Conservation (phyloP, 345 rosid species). For the Corchorus olitorius region DNA sequence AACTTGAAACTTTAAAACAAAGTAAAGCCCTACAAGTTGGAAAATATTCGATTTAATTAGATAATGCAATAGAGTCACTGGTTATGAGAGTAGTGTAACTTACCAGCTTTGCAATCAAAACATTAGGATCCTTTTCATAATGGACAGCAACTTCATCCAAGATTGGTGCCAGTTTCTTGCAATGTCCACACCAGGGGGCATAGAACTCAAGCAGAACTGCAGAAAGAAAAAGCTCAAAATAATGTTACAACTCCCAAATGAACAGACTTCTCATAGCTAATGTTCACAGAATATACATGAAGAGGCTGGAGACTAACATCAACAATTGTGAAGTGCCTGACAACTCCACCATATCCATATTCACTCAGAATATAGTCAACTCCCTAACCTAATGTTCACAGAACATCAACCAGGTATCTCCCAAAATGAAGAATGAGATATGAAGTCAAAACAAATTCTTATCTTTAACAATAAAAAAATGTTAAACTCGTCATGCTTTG, state of each 20-base stretch:
- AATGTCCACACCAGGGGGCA: constrained; percentile 99
- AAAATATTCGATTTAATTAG: not conserved
- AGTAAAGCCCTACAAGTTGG: not conserved
- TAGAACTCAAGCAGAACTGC: constrained; percentile 92
- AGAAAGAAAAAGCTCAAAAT: constrained; percentile 12
- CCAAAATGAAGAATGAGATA: not conserved
- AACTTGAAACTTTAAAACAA: not conserved
- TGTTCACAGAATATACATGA: constrained; percentile 1
- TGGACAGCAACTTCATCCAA: constrained; percentile 91
- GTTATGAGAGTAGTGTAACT: constrained; percentile 25
- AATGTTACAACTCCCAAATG: not conserved
- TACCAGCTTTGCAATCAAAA: constrained; percentile 83
- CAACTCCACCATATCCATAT: not conserved
- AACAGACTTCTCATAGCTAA: not conserved
- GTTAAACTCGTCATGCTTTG: not conserved
- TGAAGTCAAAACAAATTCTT: not conserved
- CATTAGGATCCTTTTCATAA: constrained; percentile 54
- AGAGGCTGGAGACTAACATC: not conserved
- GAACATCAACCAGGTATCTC: not conserved
- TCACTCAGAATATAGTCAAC: not conserved
- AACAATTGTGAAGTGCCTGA: not conserved
- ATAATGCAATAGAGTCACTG: not conserved
- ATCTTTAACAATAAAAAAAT: not conserved
- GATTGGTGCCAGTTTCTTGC: constrained; percentile 88
- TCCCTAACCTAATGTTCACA: not conserved